Evolutionary conservation across 2,329 filamentous ascomycete genomes (phyloP).

Genomic region (Xylaria sp.): DNA sequence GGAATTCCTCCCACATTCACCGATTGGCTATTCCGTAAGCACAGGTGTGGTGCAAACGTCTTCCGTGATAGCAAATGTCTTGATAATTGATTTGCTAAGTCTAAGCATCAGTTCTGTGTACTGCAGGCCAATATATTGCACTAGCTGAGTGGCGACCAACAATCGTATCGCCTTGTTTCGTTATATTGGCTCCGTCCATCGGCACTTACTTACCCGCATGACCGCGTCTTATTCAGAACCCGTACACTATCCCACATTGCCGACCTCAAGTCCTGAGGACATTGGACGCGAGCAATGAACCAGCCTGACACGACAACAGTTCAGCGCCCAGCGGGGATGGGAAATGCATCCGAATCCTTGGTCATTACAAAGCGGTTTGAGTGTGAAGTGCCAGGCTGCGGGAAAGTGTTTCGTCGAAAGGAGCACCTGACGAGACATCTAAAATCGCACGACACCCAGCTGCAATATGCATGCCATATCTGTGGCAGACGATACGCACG

Average conservation of each 20-base stretch:
- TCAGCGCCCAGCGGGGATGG: neutral
- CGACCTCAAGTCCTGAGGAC: neutral
- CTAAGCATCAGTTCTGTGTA: neutral
- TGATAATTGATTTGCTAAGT: too few relatives aligned
- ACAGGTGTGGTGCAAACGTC: too few relatives aligned
- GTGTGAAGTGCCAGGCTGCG: slow-evolving; percentile 31
- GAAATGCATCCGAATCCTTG: slow-evolving; percentile 21
- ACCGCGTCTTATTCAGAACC: neutral
- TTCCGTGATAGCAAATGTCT: too few relatives aligned
- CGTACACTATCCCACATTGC: slow-evolving; percentile 22
- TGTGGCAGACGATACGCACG: slow-evolving; percentile 36
- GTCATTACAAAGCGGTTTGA: slow-evolving; percentile 26
- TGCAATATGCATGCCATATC: slow-evolving; percentile 35
- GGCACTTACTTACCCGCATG: neutral
- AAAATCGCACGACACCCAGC: slow-evolving; percentile 33
- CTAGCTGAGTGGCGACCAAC: neutral
- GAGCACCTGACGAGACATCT: slow-evolving; percentile 38
- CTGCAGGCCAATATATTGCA: neutral
- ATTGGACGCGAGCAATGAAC: slow-evolving; percentile 7
- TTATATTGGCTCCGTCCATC: neutral
- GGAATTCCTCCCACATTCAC: neutral
- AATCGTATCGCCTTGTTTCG: neutral
- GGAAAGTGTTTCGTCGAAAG: slow-evolving; percentile 36
- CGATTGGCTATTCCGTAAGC: slow-evolving; percentile 25
- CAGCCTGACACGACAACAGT: neutral